A percentile compares a stretch with the other conserved stretches of the same genome.
Evolutionary conservation across 129 eudicot genomes (phyloP).

Genomic region (Artemisia annua): DNA sequence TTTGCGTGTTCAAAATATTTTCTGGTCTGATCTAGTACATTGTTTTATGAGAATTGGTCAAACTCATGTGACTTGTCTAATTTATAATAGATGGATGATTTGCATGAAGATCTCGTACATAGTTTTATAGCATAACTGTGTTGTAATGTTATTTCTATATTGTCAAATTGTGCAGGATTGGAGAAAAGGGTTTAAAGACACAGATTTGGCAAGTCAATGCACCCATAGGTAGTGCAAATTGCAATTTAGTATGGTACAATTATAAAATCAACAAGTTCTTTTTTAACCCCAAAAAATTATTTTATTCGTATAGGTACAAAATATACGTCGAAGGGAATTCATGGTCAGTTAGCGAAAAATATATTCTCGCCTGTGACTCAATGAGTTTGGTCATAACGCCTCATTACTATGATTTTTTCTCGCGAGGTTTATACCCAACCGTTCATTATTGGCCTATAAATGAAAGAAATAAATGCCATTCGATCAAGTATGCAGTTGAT

Average conservation of each 20-base stretch:
- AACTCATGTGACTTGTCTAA: no score
- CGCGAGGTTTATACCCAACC: conserved; percentile 52
- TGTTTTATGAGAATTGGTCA: no score
- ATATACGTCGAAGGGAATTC: conserved; percentile 55
- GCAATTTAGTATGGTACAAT: background rate
- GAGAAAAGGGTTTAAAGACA: conserved; percentile 47
- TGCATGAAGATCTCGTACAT: no score
- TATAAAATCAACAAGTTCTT: background rate
- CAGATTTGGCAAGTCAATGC: conserved; percentile 55
- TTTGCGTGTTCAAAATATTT: background rate
- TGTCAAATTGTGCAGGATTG: conserved; percentile 45
- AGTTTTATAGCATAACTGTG: no score
- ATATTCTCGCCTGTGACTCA: conserved; percentile 56
- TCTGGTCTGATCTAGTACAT: no score
- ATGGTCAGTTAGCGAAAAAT: conserved; percentile 68
- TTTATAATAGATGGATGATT: no score
- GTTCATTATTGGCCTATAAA: conserved; percentile 64
- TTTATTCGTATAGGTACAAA: conserved; percentile 39
- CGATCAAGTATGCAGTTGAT: conserved; percentile 58
- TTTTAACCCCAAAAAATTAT: no score
- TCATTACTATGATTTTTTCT: conserved; percentile 51
- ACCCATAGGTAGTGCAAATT: conserved; percentile 40
- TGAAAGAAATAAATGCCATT: conserved; percentile 33
- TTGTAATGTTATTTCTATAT: background rate
- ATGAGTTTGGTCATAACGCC: conserved; percentile 46